A percentile compares a stretch with the other conserved stretches of the same genome.
Conservation (phyloP, 768 basidiomycete genomes). For the Mycena latifolia region DNA sequence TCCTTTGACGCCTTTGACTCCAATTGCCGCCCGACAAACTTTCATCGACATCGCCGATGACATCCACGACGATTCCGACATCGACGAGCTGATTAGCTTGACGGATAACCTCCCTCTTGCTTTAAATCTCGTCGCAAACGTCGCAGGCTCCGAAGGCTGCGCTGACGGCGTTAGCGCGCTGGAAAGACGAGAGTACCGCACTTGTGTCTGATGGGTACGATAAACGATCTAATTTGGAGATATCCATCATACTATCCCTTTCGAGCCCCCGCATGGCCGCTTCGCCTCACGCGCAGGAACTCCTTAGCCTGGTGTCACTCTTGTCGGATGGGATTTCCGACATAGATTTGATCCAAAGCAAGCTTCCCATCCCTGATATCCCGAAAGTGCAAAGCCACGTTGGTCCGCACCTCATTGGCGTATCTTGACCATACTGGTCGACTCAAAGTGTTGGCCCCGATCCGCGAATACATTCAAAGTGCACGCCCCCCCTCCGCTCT, state of each 20-base stretch:
- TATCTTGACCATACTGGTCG: slow-evolving; percentile 2
- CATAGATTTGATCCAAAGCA: slow-evolving; percentile 1
- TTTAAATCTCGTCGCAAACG: background rate
- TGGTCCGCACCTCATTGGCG: slow-evolving; percentile 17
- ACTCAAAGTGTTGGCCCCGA: slow-evolving; percentile 12
- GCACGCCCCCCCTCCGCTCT: background rate
- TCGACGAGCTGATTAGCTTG: slow-evolving; percentile 6
- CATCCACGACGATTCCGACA: background rate
- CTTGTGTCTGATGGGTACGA: slow-evolving; percentile 14
- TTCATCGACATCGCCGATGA: slow-evolving; percentile 20
- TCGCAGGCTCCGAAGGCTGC: slow-evolving; percentile 2
- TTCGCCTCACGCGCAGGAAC: slow-evolving; percentile 9
- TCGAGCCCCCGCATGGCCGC: slow-evolving; percentile 1
- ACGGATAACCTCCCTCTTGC: slow-evolving; percentile 21
- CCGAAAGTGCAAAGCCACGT: background rate
- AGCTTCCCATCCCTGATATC: slow-evolving; percentile 9
- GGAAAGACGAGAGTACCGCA: slow-evolving; percentile 4
- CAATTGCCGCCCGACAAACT: slow-evolving; percentile 9
- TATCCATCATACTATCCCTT: slow-evolving; percentile 20
- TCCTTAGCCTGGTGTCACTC: slow-evolving; percentile 15
- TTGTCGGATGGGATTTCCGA: slow-evolving; percentile 11
- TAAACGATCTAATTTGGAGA: slow-evolving; percentile 19
- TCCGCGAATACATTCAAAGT: slow-evolving; percentile 4
- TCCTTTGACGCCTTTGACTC: slow-evolving; percentile 5
- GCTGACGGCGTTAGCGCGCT: background rate